phyloP scores from a whole-genome alignment of 768 basidiomycete genomes.

The Panaeolus cyanescens region DNA sequence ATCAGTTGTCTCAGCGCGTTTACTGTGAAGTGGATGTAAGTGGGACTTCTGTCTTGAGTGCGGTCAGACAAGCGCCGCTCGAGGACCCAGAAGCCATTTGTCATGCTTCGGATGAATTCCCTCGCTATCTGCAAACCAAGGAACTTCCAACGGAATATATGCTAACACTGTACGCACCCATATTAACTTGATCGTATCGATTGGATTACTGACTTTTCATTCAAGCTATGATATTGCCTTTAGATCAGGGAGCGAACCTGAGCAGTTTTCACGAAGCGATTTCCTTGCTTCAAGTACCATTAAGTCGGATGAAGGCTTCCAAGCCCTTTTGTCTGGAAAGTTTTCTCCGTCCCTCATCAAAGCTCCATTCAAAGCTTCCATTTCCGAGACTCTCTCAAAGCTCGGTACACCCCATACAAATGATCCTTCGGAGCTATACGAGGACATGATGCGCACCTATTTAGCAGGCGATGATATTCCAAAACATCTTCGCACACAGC shows the following conservation, averaged over 20 bases:
- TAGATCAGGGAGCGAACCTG: slow-evolving; percentile 51
- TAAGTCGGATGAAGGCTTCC: slow-evolving; percentile 53
- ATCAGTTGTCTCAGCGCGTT: background rate
- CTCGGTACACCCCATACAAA: slow-evolving; percentile 39
- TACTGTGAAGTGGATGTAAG: background rate
- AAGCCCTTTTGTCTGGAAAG: slow-evolving; percentile 50
- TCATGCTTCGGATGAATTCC: slow-evolving; percentile 30
- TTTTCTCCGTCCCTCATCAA: slow-evolving; percentile 39
- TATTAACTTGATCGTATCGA: background rate
- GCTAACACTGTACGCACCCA: slow-evolving; percentile 56
- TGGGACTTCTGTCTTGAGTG: background rate
- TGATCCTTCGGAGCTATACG: slow-evolving; percentile 34
- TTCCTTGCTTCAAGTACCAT: slow-evolving; percentile 60
- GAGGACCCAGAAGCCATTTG: background rate
- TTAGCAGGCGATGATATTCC: slow-evolving; percentile 36
- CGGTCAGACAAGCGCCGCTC: background rate
- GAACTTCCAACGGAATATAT: slow-evolving; percentile 52
- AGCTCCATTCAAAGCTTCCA: slow-evolving; percentile 57
- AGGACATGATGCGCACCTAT: slow-evolving; percentile 49
- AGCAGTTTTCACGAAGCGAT: slow-evolving; percentile 45
- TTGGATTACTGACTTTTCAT: slow-evolving; percentile 4
- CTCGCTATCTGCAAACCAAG: slow-evolving; percentile 55
- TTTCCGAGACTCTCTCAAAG: slow-evolving; percentile 44
- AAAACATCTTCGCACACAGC: slow-evolving; percentile 41
- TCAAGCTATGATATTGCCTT: slow-evolving; percentile 66